Percentiles rank a stretch among this genome's conserved stretches.
Evolutionary conservation across 306 rosid genomes (phyloP).

Genomic region (Ochetophila trinervis): DNA sequence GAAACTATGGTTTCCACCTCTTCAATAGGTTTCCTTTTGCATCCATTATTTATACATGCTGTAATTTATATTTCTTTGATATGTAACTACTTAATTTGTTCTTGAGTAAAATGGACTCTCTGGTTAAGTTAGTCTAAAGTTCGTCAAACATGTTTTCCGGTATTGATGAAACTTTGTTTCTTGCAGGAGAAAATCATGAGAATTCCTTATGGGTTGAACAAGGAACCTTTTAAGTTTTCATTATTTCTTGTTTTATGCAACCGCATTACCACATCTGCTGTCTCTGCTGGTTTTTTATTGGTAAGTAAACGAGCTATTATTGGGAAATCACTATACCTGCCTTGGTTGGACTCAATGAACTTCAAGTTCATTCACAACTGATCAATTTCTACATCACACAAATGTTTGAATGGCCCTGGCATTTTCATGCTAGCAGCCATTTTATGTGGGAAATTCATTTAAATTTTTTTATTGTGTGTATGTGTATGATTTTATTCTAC

Average conservation of each 20-base stretch:
- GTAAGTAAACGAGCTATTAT: slow-evolving; percentile 36
- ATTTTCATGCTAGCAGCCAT: background rate
- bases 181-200: slow-evolving; percentile 98
- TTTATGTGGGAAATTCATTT: background rate
- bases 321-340: background rate
- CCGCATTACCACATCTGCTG: slow-evolving; percentile 84
- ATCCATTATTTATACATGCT: background rate
- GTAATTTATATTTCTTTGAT: background rate
- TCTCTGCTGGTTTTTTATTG: slow-evolving; percentile 81
- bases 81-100: background rate
- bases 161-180: slow-evolving; percentile 7
- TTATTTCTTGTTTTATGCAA: slow-evolving; percentile 93
- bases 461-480: background rate
- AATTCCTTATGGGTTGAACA: slow-evolving; percentile 73
- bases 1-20: too few relatives aligned
- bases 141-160: background rate
- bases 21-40: too few relatives aligned
- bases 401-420: too few relatives aligned
- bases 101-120: background rate
- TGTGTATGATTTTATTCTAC: background rate
- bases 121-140: background rate
- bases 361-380: background rate
- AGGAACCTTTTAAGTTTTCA: slow-evolving; percentile 71
- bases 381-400: background rate
- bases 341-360: background rate